A percentile compares a stretch with the other conserved stretches of the same genome.
Conservation (phyloP, 2,329 filamentous ascomycete genomes). For the Pseudogymnoascus sp. region DNA sequence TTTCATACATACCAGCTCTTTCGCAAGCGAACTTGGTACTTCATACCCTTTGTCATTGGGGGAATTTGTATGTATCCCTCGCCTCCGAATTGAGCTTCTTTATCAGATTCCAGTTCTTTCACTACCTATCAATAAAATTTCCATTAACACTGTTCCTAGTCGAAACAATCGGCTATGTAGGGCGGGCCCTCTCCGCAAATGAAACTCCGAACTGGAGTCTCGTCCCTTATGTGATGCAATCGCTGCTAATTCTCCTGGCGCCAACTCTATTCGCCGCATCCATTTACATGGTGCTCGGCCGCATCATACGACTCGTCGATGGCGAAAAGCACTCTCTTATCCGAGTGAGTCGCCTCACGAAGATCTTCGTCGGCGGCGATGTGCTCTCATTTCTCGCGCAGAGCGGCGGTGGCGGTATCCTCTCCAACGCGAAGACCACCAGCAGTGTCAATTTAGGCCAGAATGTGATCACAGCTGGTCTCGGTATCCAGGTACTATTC, state of each 20-base stretch:
- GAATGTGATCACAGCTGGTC: slow-evolving; percentile 41
- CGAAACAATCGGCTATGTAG: too few species aligned
- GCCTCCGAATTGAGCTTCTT: too few species aligned
- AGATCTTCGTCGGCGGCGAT: slow-evolving; percentile 42
- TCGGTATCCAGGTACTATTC: slow-evolving; percentile 45
- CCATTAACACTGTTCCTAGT: too few species aligned
- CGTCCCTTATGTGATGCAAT: too few species aligned
- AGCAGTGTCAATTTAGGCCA: slow-evolving; percentile 27
- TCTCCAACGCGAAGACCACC: slow-evolving; percentile 23
- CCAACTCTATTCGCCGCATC: slow-evolving; percentile 37
- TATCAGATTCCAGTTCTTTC: too few species aligned
- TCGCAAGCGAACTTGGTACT: too few species aligned
- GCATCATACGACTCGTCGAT: slow-evolving; percentile 33
- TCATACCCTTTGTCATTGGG: too few species aligned
- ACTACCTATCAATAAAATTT: too few species aligned
- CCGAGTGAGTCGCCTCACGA: slow-evolving; percentile 32
- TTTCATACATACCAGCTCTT: too few species aligned
- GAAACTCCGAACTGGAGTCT: too few species aligned
- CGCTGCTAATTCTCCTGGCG: slow-evolving; percentile 35
- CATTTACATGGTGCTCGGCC: slow-evolving; percentile 37
- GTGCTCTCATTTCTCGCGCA: slow-evolving; percentile 40
- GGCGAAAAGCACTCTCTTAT: slow-evolving; percentile 35
- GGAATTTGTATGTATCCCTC: too few species aligned
- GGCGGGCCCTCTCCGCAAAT: too few species aligned
- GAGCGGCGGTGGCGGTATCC: slow-evolving; percentile 26